Base-by-base conservation (phyloP, 768 basidiomycete species). In the Termitomyces sp. region DNA sequence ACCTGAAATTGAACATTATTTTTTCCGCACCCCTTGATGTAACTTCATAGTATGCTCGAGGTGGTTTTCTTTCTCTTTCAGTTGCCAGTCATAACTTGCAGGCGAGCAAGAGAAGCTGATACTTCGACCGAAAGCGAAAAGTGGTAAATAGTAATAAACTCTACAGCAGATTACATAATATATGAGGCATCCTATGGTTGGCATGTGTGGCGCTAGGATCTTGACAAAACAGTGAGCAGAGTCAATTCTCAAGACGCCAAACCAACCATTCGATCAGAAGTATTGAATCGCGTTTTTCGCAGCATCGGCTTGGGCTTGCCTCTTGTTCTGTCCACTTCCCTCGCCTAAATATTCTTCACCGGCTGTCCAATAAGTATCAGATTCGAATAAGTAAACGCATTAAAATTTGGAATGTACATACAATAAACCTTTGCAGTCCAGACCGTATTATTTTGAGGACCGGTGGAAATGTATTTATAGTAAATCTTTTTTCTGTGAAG, bases 391-490 rank as follows among this genome's bases (percentile, higher is more conserved):
- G 14, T 37, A 15, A 50, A 53, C 37, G 3, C 15, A 25, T 29
- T 29, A 3, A 29, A 32, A n/a, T 31, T 14, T 20, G 5, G 10
- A 20, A 29, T 40, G 29, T 14, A 66, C 70, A 62, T 55, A 78
- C 77, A 31, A 45, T 65, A 71, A 8, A 71, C 74, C 4, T 58
- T 62, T 4, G 62, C 64, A 6, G 65, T 68, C 75, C 75, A 77
- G 1, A 58, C 49, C 0, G 61, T 52, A 1, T 65, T 46, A 56
- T 77, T 58, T 43, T 56, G 66, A 9, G 71, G 71, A 0, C 76
- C 76, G 2, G 46, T 43, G 1, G 43, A 47, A 11, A 6, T 38
- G 9, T 67, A 55, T 1, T 63, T 60, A 49, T 68, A 72, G 3
- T 5, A 3, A 11, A 68, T 40, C 3, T 8, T 15, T n/a, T 25